These are phyloP conservation scores for Naganishia sp. DNA, from an alignment of 1,284 basidiomycete species.

Conservation along the genomic window DNA sequence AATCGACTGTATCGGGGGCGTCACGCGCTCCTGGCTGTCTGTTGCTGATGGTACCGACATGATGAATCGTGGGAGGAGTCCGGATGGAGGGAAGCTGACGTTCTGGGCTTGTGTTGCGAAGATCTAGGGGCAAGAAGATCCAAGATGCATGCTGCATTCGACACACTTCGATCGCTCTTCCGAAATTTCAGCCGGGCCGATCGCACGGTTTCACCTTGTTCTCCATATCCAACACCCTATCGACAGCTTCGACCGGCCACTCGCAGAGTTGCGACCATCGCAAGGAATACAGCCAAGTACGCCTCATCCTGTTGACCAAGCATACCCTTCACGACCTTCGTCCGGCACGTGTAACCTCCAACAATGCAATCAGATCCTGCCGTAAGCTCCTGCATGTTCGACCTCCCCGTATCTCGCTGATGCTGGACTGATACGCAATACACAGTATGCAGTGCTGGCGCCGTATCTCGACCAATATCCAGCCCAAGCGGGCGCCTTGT, in stretches of 20 bases:
- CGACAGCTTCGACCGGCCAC: too few species aligned
- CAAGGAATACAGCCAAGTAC: too few species aligned
- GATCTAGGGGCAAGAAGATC: too few species aligned
- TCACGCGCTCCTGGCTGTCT: not conserved
- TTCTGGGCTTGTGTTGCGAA: too few species aligned
- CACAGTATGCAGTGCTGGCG: slow-evolving; percentile 37
- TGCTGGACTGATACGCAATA: not conserved
- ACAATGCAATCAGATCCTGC: slow-evolving; percentile 25
- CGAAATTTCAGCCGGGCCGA: slow-evolving; percentile 3
- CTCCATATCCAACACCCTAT: too few species aligned
- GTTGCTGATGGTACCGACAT: not conserved
- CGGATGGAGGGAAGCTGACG: too few species aligned
- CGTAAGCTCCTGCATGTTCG: slow-evolving; percentile 3
- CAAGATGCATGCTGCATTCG: not conserved
- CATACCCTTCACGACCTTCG: too few species aligned
- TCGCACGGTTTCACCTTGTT: too few species aligned
- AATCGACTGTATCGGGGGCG: not conserved
- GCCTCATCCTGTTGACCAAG: too few species aligned
- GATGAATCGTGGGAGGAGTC: not conserved
- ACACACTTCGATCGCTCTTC: not conserved
- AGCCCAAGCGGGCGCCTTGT: slow-evolving; percentile 48
- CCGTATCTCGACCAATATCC: slow-evolving; percentile 38
- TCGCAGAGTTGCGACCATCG: too few species aligned
- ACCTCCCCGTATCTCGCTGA: not conserved
- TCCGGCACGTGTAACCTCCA: not conserved